These are phyloP conservation scores for Laguncularia racemosa DNA, from an alignment of 345 rosid species.

Conservation along the genomic window DNA sequence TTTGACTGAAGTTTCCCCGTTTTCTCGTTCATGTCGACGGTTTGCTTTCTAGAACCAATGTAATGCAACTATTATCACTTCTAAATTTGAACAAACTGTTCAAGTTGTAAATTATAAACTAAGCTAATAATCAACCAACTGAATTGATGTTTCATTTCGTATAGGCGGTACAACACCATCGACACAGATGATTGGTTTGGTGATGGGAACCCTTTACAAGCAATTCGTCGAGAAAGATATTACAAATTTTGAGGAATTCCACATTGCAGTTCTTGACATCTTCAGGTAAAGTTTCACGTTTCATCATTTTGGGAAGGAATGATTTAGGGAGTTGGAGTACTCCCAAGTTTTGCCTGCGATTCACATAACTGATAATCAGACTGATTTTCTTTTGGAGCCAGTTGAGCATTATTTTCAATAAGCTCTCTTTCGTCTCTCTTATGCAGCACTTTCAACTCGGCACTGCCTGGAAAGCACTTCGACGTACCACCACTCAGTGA, in stretches of 20 bases:
- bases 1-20: no score
- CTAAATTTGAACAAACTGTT: neutral
- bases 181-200: slow-evolving; percentile 45
- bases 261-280: slow-evolving; percentile 62
- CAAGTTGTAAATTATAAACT: neutral
- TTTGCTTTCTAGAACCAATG: no score
- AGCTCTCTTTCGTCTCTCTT: neutral
- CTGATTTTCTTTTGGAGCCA: neutral
- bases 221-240: slow-evolving; percentile 49
- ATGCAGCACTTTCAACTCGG: slow-evolving; percentile 67
- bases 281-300: slow-evolving; percentile 42
- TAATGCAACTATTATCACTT: no score
- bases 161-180: slow-evolving; percentile 38
- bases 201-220: slow-evolving; percentile 49
- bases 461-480: slow-evolving; percentile 83
- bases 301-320: neutral
- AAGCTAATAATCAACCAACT: no score
- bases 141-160: neutral
- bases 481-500: slow-evolving; percentile 48
- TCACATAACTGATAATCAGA: neutral
- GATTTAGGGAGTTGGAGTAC: neutral
- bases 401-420: neutral
- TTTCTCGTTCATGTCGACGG: no score
- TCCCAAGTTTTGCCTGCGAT: neutral
- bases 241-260: slow-evolving; percentile 55